Evolutionary conservation across 495 filamentous ascomycete genomes (phyloP).

Genomic region (Aspergillus saccharolyticus): DNA sequence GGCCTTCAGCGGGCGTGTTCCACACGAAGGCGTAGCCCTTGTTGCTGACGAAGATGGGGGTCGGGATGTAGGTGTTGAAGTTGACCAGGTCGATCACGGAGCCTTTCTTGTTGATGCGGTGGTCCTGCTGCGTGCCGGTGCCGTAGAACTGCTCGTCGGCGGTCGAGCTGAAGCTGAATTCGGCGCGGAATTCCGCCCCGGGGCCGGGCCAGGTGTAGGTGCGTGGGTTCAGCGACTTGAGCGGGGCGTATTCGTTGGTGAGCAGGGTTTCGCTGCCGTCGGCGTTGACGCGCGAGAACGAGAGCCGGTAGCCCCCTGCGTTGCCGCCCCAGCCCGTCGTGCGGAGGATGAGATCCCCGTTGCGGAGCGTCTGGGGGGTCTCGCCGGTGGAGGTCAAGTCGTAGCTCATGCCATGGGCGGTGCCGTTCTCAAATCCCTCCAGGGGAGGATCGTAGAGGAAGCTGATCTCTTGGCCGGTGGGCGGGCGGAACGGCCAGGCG

Average conservation of each 20-base stretch:
- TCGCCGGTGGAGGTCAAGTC: constrained; percentile 20
- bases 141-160: constrained; percentile 29
- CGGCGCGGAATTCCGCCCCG: constrained; percentile 23
- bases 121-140: constrained; percentile 29
- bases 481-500: constrained; percentile 26
- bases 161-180: constrained; percentile 28
- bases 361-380: constrained; percentile 19
- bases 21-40: constrained; percentile 27
- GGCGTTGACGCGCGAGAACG: constrained; percentile 21
- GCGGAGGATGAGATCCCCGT: constrained; percentile 25
- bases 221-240: constrained; percentile 27
- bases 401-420: constrained; percentile 19
- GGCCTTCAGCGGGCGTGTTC: constrained; percentile 27
- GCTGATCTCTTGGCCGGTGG: constrained; percentile 22
- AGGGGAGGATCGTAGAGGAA: constrained; percentile 30
- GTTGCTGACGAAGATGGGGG: constrained; percentile 26
- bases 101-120: constrained; percentile 27
- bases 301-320: constrained; percentile 24
- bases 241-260: constrained; percentile 29
- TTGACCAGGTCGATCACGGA: constrained; percentile 25
- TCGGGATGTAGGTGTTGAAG: constrained; percentile 27
- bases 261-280: constrained; percentile 25
- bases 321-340: constrained; percentile 26
- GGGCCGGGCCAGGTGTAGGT: constrained; percentile 25
- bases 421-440: constrained; percentile 24